Conservation (phyloP, 2,329 filamentous ascomycete genomes). For the Nigrospora osmanthi region DNA sequence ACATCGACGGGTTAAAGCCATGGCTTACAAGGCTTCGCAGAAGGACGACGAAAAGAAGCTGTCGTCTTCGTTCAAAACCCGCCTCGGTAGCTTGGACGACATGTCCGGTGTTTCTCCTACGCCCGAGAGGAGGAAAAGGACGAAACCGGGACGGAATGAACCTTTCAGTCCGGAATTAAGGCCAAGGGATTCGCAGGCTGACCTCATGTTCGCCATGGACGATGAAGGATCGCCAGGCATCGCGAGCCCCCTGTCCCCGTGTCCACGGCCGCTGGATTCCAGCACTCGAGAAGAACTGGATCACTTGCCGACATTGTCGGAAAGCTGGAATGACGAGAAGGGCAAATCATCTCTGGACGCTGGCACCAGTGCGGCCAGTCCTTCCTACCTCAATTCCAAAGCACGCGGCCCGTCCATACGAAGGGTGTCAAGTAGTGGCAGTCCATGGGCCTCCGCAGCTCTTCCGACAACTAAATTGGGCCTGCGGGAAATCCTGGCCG, state of each 20-base stretch:
- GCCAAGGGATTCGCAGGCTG: conserved; percentile 59
- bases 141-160: conserved; percentile 41
- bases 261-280: conserved; percentile 9
- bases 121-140: conserved; percentile 36
- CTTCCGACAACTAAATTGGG: conserved; percentile 59
- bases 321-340: conserved; percentile 29
- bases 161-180: conserved; percentile 59
- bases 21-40: conserved; percentile 58
- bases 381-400: conserved; percentile 5
- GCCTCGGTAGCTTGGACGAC: conserved; percentile 61
- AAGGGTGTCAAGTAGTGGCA: conserved; percentile 16
- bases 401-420: conserved; percentile 6
- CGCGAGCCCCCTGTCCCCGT: conserved; percentile 21
- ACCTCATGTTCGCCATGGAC: conserved; percentile 93
- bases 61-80: conserved; percentile 51
- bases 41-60: conserved; percentile 58
- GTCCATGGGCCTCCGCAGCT: conserved; percentile 41
- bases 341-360: conserved; percentile 22
- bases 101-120: conserved; percentile 29
- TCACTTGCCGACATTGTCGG: conserved; percentile 18
- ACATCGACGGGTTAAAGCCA: conserved; percentile 65
- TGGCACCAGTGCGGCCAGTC: conserved; percentile 5
- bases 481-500: conserved; percentile 68
- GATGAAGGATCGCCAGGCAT: conserved; percentile 49
- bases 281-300: conserved; percentile 18